Percentiles rank a stretch among this genome's conserved stretches.
Evolutionary conservation across 495 filamentous ascomycete species (phyloP).

Genomic region (Echria macrotheca): DNA sequence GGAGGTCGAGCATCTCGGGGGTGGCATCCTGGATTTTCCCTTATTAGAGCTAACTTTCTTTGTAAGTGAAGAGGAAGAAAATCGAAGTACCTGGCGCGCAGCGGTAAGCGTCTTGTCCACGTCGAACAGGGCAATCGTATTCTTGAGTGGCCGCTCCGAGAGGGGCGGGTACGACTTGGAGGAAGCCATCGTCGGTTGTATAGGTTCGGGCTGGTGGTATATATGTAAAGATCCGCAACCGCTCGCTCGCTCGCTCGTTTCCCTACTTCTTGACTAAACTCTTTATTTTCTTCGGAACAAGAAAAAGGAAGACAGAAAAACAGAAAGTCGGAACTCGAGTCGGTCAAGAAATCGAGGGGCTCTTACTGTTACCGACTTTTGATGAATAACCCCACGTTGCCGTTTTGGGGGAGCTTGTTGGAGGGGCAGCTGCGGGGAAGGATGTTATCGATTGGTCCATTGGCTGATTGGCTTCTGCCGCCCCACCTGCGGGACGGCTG

Average conservation of each 20-base stretch:
- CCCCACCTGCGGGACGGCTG: background rate
- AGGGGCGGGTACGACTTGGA: constrained; percentile 59
- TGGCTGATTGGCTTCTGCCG: too few species aligned
- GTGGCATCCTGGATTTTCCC: constrained; percentile 37
- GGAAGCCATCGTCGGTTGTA: background rate
- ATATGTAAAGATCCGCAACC: too few species aligned
- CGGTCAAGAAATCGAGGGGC: constrained; percentile 1
- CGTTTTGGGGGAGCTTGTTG: constrained; percentile 4
- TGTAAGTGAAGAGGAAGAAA: background rate
- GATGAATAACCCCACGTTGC: constrained; percentile 6
- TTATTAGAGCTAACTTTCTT: background rate
- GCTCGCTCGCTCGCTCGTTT: background rate
- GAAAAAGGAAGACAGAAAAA: background rate
- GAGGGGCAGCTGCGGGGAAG: background rate
- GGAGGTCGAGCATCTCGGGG: constrained; percentile 77
- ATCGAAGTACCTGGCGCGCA: constrained; percentile 58
- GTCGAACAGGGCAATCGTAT: constrained; percentile 90
- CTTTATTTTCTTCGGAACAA: too few species aligned
- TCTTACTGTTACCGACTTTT: too few species aligned
- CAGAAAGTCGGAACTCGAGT: background rate
- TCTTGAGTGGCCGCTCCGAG: constrained; percentile 72
- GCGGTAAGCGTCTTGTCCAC: constrained; percentile 85
- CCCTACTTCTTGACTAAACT: background rate
- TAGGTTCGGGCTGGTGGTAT: too few species aligned
- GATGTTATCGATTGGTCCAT: background rate